Conservation (phyloP, 2,329 filamentous ascomycete genomes). For the Colletotrichum nymphaeae region DNA sequence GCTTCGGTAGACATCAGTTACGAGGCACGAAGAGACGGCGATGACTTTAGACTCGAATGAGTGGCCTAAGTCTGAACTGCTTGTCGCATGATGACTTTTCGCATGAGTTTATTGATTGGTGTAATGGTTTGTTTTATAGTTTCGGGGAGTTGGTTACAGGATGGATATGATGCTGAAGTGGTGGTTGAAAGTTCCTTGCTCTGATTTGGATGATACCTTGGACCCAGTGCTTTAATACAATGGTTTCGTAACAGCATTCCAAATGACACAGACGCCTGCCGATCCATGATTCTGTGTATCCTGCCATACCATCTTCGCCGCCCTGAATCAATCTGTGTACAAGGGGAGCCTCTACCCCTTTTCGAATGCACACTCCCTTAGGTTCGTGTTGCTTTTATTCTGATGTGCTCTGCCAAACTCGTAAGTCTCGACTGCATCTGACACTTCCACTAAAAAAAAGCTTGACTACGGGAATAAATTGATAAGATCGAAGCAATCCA, state of each 20-base stretch:
- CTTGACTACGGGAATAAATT: not conserved
- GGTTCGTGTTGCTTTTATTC: not conserved
- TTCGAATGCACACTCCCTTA: not conserved
- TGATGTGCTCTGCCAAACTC: not conserved
- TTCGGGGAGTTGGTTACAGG: not conserved
- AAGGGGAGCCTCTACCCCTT: too few species aligned
- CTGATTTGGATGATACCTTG: not conserved
- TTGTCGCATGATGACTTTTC: not conserved
- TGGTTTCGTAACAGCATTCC: not conserved
- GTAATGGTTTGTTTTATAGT: not conserved
- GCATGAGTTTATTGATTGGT: not conserved
- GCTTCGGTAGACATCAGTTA: not conserved
- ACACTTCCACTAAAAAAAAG: not conserved
- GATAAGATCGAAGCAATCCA: not conserved
- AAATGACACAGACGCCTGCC: not conserved
- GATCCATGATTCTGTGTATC: rapidly evolving
- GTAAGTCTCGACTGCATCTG: not conserved
- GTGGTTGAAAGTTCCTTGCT: not conserved
- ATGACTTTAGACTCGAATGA: not conserved
- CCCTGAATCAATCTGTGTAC: not conserved
- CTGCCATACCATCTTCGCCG: not conserved
- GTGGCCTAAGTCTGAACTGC: not conserved
- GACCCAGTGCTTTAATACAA: not conserved
- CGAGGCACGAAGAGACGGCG: not conserved
- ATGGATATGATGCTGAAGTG: not conserved